Percentiles rank a stretch among this genome's conserved stretches.
phyloP scores from a whole-genome alignment of 306 rosid genomes.

The Gillenia trifoliata region DNA sequence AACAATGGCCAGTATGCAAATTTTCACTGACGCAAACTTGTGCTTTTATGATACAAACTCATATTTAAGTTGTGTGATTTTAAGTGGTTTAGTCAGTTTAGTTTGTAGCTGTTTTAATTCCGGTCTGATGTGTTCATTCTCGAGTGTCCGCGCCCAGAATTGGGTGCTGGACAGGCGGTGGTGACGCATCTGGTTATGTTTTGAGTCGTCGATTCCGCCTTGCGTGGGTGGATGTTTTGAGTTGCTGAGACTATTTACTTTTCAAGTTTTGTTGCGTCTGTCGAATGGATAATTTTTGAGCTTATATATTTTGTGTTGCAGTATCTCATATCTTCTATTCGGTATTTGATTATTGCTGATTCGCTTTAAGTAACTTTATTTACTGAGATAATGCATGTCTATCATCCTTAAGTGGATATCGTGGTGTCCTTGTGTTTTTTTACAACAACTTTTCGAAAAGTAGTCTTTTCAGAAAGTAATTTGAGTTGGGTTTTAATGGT shows the following conservation, averaged over 20 bases:
- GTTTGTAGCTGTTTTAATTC: neutral
- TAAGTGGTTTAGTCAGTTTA: neutral
- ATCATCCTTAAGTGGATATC: too few species aligned
- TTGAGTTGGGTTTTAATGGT: too few species aligned
- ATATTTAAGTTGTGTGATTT: conserved; percentile 4
- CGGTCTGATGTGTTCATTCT: neutral
- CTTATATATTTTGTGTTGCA: neutral
- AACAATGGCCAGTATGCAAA: neutral
- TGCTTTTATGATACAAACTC: neutral
- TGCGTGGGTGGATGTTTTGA: neutral
- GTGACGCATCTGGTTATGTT: neutral
- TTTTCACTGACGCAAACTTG: neutral
- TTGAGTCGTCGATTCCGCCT: neutral
- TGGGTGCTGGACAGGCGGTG: conserved; percentile 36
- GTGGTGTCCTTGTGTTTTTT: too few species aligned
- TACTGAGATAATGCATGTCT: neutral
- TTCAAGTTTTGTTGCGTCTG: neutral
- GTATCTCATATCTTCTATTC: neutral
- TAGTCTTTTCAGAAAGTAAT: too few species aligned
- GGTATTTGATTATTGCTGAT: neutral
- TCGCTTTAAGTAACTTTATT: neutral
- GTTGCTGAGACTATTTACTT: neutral
- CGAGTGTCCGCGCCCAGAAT: conserved; percentile 5
- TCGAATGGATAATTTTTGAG: neutral
- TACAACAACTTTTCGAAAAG: too few species aligned